These are phyloP conservation scores for Leptomonas pyrrhocoris DNA, from an alignment of 208 protist genomes.

Conservation along the genomic window DNA sequence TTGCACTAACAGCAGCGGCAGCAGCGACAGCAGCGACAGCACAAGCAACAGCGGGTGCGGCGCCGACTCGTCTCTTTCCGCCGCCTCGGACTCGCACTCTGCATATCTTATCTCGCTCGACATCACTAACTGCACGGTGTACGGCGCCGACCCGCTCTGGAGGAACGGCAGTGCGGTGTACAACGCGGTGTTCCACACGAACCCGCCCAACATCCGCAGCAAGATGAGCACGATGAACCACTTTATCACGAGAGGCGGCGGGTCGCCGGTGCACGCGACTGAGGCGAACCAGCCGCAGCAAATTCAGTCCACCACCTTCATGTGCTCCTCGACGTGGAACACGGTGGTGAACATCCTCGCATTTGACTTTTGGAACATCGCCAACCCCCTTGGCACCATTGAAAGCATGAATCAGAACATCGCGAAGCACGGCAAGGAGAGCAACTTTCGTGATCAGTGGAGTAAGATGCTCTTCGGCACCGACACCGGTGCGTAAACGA, in stretches of 20 bases:
- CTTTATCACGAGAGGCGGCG: constrained; percentile 36
- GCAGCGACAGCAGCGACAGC: too few species aligned
- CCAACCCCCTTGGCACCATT: constrained; percentile 35
- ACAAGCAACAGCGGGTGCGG: too few species aligned
- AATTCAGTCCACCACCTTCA: constrained; percentile 25
- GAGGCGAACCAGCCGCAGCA: constrained; percentile 27
- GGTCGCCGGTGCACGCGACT: constrained; percentile 26
- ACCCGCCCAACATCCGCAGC: constrained; percentile 30
- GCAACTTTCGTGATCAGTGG: constrained; percentile 35
- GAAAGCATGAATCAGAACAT: constrained; percentile 44
- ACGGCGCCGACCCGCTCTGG: constrained; percentile 23
- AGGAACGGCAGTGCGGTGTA: constrained; percentile 36
- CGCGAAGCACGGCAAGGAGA: constrained; percentile 25
- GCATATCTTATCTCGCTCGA: constrained; percentile 6
- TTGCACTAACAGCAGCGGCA: constrained; percentile 4
- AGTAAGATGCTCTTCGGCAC: constrained; percentile 30
- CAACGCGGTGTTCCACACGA: constrained; percentile 24
- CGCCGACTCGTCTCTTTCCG: not conserved
- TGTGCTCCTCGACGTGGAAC: constrained; percentile 38
- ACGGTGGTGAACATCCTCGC: constrained; percentile 40
- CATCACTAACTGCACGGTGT: constrained; percentile 38
- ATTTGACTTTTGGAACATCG: constrained; percentile 47
- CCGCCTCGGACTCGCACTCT: not conserved
- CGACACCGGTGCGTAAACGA: not conserved
- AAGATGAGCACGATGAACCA: constrained; percentile 52